Evolutionary conservation across 1,284 basidiomycete species (phyloP), one percentile per base, ranked within the genome.

Genomic region (Exsudoporus floridanus): DNA sequence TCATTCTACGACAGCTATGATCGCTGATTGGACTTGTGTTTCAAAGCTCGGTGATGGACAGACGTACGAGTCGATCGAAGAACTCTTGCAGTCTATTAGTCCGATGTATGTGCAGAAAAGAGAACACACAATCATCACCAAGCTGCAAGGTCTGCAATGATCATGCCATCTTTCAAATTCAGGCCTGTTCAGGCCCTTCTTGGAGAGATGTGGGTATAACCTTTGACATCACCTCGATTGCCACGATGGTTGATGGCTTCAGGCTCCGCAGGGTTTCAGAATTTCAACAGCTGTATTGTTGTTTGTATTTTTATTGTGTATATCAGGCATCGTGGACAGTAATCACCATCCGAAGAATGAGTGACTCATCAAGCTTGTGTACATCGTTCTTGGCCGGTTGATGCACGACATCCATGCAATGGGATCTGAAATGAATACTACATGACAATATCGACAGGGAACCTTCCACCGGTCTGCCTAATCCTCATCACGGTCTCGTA

Each of bases 21-120:
- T 51, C n/a, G 19, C 48, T 57, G 49, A 65, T 49, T 37, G 31
- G 41, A 31, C 3, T 46, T 34, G 16, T 25, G 12, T 46, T 50
- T 34, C 38, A 45, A 56, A 66, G 62, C 35, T 53, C 23, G 58
- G 59, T 25, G 53, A 37, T 36, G 61, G 63, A 43, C 59, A 62
- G 41, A 60, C 66, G 7, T 81, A 79, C 49, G 85, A 88, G 64
- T 78, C 75, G 18, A 61, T 87, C 23, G 86, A 87, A 46, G 73
- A 71, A 31, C 73, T 87, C 21, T 71, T 88, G 28, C 72, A 74
- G 47, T 71, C 75, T 7, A 62, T 74, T 49, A 88, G 85, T 63
- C 70, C 74, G 10, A 62, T 75, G 55, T 88, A 83, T 60, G 66
- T 66, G 40, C 66, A 69, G 52, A 77, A 71, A 55, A 73, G 73